Conservation (phyloP, 345 rosid genomes). For the Lepidium aucheri region DNA sequence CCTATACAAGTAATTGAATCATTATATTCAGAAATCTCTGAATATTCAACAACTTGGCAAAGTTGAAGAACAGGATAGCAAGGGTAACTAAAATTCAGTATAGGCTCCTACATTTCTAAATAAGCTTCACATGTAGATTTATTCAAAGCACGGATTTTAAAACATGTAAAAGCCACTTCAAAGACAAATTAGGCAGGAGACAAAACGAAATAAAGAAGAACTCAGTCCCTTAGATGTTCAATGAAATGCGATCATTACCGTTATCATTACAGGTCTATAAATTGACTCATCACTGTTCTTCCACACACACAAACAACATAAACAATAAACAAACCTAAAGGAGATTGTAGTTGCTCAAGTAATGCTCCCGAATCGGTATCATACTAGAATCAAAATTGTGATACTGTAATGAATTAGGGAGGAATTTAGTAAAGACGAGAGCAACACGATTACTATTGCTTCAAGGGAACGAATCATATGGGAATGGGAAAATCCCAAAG, state of each 20-base stretch:
- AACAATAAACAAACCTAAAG: too few species aligned
- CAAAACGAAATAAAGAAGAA: conserved; percentile 3
- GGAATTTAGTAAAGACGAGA: background rate
- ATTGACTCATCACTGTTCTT: conserved; percentile 57
- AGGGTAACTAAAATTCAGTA: conserved; percentile 20
- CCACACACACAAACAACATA: background rate
- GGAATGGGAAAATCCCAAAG: conserved; percentile 62
- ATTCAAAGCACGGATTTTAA: conserved; percentile 2
- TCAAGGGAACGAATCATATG: conserved; percentile 88
- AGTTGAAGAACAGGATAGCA: conserved; percentile 27
- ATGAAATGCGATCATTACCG: conserved; percentile 70
- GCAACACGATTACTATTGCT: conserved; percentile 62
- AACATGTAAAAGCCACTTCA: background rate
- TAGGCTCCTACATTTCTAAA: conserved; percentile 14
- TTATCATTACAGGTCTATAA: conserved; percentile 94
- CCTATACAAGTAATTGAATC: conserved; percentile 21
- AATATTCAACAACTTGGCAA: conserved; percentile 17
- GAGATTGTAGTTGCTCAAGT: conserved; percentile 10
- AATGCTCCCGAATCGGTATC: background rate
- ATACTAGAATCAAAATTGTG: background rate
- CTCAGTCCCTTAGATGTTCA: conserved; percentile 99
- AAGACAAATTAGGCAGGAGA: too few species aligned
- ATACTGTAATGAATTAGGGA: background rate
- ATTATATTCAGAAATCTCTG: background rate
- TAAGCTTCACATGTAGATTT: background rate